Evolutionary conservation across 2,329 filamentous ascomycete genomes (phyloP).

Genomic region (Furcasterigmium furcatum): DNA sequence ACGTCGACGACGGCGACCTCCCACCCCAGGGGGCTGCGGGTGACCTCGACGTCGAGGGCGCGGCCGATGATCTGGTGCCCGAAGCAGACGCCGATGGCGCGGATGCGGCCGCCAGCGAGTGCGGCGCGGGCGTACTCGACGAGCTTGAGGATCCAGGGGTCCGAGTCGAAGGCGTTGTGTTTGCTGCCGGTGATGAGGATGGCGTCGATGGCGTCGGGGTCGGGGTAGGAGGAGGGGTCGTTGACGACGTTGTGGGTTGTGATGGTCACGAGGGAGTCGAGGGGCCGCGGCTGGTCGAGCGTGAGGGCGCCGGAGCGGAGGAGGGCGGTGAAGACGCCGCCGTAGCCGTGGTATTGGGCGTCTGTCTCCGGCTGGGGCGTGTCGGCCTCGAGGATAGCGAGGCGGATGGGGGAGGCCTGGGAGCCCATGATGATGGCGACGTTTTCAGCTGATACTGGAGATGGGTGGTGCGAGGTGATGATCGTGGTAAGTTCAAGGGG

Average conservation of each 20-base stretch:
- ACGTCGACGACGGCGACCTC: conserved; percentile 74
- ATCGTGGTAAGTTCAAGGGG: neutral
- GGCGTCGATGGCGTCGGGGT: conserved; percentile 73
- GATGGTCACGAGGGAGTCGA: conserved; percentile 51
- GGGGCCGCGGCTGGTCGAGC: conserved; percentile 33
- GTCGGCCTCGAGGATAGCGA: conserved; percentile 88
- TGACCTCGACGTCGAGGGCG: conserved; percentile 66
- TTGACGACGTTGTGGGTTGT: conserved; percentile 69
- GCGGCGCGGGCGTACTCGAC: conserved; percentile 63
- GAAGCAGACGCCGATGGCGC: conserved; percentile 80
- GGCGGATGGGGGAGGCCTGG: conserved; percentile 53
- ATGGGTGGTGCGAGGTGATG: neutral
- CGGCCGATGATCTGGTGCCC: conserved; percentile 82
- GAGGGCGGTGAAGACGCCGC: conserved; percentile 63
- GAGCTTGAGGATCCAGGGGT: conserved; percentile 73
- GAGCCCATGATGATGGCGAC: conserved; percentile 9
- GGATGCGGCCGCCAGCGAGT: conserved; percentile 58
- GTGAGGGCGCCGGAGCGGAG: conserved; percentile 50
- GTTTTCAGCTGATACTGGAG: neutral
- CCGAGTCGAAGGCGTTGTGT: conserved; percentile 69
- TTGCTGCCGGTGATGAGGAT: conserved; percentile 77
- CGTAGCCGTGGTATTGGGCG: conserved; percentile 68
- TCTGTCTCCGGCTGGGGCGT: conserved; percentile 64
- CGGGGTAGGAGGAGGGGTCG: conserved; percentile 64
- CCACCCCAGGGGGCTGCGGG: conserved; percentile 68